A percentile compares a stretch with the other conserved stretches of the same genome.
phyloP scores from a whole-genome alignment of 768 basidiomycete species.

The Xerocomus potaroensis region DNA sequence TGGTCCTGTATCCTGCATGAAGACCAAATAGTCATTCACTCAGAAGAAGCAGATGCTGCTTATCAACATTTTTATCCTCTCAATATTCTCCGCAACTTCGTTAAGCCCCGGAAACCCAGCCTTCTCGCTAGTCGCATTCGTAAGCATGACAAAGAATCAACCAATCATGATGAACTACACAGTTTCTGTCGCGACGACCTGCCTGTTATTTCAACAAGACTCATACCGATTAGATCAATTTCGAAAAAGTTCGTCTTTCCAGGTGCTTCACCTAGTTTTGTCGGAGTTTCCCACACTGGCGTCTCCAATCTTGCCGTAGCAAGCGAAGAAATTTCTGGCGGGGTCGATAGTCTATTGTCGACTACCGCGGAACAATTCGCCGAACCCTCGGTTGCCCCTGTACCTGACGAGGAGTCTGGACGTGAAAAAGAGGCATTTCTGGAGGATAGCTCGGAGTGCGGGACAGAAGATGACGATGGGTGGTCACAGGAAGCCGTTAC shows the following conservation, averaged over 20 bases:
- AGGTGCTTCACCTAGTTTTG: constrained; percentile 3
- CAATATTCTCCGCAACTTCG: constrained; percentile 29
- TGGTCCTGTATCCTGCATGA: constrained; percentile 75
- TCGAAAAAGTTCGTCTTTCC: constrained; percentile 54
- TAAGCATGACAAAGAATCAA: constrained; percentile 3
- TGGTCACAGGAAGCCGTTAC: constrained; percentile 18
- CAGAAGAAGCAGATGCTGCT: constrained; percentile 62
- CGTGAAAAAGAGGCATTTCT: neutral
- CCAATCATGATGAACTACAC: constrained; percentile 1
- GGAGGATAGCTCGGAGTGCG: constrained; percentile 10
- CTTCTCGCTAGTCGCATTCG: constrained; percentile 11
- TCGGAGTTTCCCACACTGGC: neutral
- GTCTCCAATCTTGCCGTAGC: neutral
- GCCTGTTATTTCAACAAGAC: constrained; percentile 40
- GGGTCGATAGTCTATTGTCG: neutral
- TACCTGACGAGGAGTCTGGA: neutral
- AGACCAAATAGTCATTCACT: constrained; percentile 67
- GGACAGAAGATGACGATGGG: constrained; percentile 19
- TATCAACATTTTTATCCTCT: constrained; percentile 68
- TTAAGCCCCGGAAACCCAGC: constrained; percentile 23
- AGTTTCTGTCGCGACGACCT: constrained; percentile 26
- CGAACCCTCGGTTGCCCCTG: neutral
- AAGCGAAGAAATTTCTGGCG: neutral
- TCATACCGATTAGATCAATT: constrained; percentile 44
- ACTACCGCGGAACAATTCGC: constrained; percentile 2